Evolutionary conservation across 352 stramenopile species (phyloP), one percentile per base, ranked within the genome.

Genomic region (Paralagenidium karlingii): DNA sequence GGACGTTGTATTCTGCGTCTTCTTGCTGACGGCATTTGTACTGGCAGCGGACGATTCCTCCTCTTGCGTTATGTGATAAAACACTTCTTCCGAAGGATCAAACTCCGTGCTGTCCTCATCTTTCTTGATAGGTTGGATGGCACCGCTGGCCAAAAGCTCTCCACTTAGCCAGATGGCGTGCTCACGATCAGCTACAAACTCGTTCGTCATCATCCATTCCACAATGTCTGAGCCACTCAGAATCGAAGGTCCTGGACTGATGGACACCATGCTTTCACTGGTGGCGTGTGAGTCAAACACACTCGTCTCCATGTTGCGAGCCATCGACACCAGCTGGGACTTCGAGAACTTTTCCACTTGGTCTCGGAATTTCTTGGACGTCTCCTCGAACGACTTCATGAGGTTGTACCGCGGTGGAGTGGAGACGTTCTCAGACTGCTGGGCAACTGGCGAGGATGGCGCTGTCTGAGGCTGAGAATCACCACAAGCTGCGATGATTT

Each of bases 331-430:
- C 38, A 89, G 58, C 38, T 89, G 71, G 27, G 82, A 70, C 15
- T 74, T 51, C 9, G 71, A 81, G 22, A 85, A 85, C 25, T 81
- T 85, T 49, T 89, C 76, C 12, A 83, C 53, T 34, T 83, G 59
- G 36, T 63, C 81, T 6, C 56, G 60, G 29, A 75, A 43, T 24
- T 55, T 57, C 20, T 50, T 53, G 24, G 58, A 38, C 5, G 51
- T 51, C 6, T 40, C 52, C 26, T 66, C 53, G 36, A 53, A 29
- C 0, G n/a, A n/a, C n/a, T n/a, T n/a, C n/a, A n/a, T n/a, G n/a
- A n/a, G n/a, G n/a, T n/a, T n/a, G n/a, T n/a, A n/a, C n/a, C n/a
- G n/a, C n/a, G n/a, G n/a, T n/a, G n/a, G n/a, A n/a, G n/a, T n/a
- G n/a, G n/a, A n/a, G n/a, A n/a, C n/a, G n/a, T n/a, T n/a, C n/a